Evolutionary conservation across 805 yeast species (phyloP), one percentile per base, ranked within the genome.

Genomic region (Kluyveromyces nonfermentans): DNA sequence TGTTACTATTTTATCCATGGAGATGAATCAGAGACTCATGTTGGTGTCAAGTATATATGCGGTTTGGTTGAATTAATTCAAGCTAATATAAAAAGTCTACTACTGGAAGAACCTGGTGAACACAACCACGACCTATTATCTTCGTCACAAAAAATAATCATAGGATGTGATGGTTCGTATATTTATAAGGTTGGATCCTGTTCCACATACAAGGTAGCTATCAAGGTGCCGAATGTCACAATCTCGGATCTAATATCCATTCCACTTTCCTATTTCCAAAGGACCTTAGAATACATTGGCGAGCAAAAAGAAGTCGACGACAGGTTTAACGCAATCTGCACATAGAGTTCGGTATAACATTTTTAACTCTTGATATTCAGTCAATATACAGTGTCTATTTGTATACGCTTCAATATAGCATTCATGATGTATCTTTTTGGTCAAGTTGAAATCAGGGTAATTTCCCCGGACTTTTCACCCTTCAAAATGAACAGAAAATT

Each of bases 1-100:
- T 64, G 90, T 32, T 86, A 88, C 57, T 93, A 82, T 63, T 82
- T 84, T 61, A 82, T 85, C 43, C 89, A 83, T 53, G 95, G 93
- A 3, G 82, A 80, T 52, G 74, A 73, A 39, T 69, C 66, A 28
- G 50, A 35, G 41, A 49, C 42, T 42, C 67, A 75, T 52, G 78
- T 90, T 25, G 82, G 84, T 35, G 71, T 80, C 34, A 77, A 78
- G 54, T 87, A 87, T 56, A 78, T 90, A 56, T 86, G 85, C 55
- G 95, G 96, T 8, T 68, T 93, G 49, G 82, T 93, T 45, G 95
- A 86, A 51, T 71, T 93, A 55, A 86, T 89, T 40, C 73, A 73
- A 47, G 79, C 82, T 14, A 83, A 80, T 52, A 62, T 82, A 35
- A 52, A 54, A 33, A 51, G 61, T 9, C 44, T 62, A 33, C 49